phyloP scores from a whole-genome alignment of 768 basidiomycete genomes.

The Scleroderma citrinum region DNA sequence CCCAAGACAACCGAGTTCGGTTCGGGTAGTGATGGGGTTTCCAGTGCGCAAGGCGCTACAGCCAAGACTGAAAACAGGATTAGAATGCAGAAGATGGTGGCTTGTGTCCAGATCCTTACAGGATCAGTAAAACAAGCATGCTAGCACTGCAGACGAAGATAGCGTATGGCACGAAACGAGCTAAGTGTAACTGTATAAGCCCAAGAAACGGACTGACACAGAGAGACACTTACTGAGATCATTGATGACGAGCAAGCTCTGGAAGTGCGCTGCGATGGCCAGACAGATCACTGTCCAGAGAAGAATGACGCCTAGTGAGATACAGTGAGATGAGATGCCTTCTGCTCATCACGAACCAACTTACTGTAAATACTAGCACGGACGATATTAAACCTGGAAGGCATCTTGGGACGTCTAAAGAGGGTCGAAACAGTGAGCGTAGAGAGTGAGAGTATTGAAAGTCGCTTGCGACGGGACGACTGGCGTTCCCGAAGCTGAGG shows the following conservation, averaged over 20 bases:
- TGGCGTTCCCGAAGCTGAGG: constrained; percentile 21
- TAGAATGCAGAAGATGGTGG: background rate
- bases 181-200: constrained; percentile 31
- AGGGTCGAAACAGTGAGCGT: constrained; percentile 24
- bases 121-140: constrained; percentile 56
- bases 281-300: constrained; percentile 75
- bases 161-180: constrained; percentile 83
- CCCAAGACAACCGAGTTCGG: constrained; percentile 67
- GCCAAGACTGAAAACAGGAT: constrained; percentile 41
- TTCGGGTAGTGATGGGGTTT: constrained; percentile 75
- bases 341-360: constrained; percentile 12
- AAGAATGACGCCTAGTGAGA: constrained; percentile 50
- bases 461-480: constrained; percentile 29
- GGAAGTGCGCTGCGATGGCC: constrained; percentile 75
- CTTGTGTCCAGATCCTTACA: constrained; percentile 41
- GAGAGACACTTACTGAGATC: constrained; percentile 61
- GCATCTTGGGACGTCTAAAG: constrained; percentile 45
- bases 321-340: constrained; percentile 4
- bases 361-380: constrained; percentile 63
- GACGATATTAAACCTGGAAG: constrained; percentile 65
- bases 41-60: constrained; percentile 59
- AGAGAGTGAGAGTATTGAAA: constrained; percentile 10
- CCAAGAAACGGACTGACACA: background rate
- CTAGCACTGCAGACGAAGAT: constrained; percentile 74
- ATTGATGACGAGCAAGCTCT: constrained; percentile 61